Percentiles rank a stretch among this genome's conserved stretches.
Evolutionary conservation across 805 yeast genomes (phyloP).

Genomic region (Lipomyces starkeyi): DNA sequence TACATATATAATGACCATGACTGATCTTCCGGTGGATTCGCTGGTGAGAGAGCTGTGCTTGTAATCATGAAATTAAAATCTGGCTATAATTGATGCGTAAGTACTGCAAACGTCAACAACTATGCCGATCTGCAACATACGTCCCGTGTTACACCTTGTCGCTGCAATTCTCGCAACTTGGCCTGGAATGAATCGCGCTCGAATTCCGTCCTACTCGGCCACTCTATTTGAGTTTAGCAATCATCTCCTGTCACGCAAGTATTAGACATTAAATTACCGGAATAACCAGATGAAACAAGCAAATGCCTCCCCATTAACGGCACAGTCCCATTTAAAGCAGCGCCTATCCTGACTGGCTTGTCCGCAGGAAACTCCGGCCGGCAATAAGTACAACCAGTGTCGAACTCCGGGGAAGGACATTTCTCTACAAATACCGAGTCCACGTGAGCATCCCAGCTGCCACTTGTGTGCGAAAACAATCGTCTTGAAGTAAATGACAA

Average conservation of each 20-base stretch:
- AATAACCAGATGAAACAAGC: conserved; percentile 56
- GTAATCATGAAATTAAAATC: conserved; percentile 34
- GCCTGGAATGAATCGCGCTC: conserved; percentile 21
- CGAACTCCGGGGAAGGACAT: conserved; percentile 60
- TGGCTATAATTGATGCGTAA: conserved; percentile 10
- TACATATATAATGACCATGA: conserved; percentile 52
- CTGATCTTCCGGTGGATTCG: conserved; percentile 1
- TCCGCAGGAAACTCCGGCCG: conserved; percentile 52
- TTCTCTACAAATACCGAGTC: conserved; percentile 30
- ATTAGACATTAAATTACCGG: conserved; percentile 34
- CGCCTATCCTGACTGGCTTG: conserved; percentile 51
- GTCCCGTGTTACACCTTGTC: conserved; percentile 24
- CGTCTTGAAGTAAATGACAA: not conserved
- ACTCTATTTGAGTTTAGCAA: conserved; percentile 33
- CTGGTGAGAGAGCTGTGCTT: conserved; percentile 22
- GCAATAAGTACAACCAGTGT: conserved; percentile 70
- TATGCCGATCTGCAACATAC: conserved; percentile 14
- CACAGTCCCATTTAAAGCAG: conserved; percentile 55
- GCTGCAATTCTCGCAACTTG: conserved; percentile 19
- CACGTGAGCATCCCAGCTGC: not conserved
- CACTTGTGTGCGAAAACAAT: not conserved
- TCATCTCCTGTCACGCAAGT: not conserved
- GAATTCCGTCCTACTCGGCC: conserved; percentile 56
- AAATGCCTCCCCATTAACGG: conserved; percentile 62
- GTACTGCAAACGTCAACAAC: not conserved